These are phyloP conservation scores for Epichloe sylvatica DNA, from an alignment of 2,329 filamentous ascomycete species.

Conservation along the genomic window DNA sequence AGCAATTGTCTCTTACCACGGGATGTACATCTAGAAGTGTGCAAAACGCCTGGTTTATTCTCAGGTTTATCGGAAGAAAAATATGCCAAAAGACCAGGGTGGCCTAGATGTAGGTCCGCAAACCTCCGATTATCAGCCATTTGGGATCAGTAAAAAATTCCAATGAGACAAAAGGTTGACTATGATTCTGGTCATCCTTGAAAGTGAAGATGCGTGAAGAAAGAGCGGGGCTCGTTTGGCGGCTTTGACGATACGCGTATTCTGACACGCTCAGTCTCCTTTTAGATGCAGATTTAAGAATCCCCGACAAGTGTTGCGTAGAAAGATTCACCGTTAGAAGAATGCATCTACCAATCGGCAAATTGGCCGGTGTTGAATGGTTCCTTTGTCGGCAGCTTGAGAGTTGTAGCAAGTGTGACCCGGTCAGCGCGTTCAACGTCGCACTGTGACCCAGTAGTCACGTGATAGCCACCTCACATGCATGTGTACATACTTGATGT, in stretches of 20 bases:
- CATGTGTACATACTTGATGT: no score
- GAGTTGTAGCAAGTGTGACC: no score
- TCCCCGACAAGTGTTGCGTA: not conserved
- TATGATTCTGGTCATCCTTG: conserved; percentile 10
- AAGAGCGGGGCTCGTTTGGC: not conserved
- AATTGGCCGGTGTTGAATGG: no score
- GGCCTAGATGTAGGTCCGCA: conserved; percentile 19
- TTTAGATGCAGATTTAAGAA: not conserved
- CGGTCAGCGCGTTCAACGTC: no score
- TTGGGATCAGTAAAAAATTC: conserved; percentile 19
- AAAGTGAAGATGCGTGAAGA: no score
- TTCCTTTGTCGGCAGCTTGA: no score
- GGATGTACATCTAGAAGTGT: conserved; percentile 17
- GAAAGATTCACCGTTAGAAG: no score
- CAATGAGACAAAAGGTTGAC: conserved; percentile 13
- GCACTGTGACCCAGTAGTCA: no score
- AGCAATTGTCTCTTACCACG: conserved; percentile 11
- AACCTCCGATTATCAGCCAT: conserved; percentile 24
- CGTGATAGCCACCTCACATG: no score
- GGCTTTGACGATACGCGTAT: not conserved
- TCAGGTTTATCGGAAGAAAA: conserved; percentile 12
- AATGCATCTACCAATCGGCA: no score
- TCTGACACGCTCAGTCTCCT: not conserved
- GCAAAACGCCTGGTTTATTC: conserved; percentile 15
- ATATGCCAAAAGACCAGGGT: conserved; percentile 21